These are phyloP conservation scores for Ustilago cynodontis DNA, from an alignment of 1,284 basidiomycete genomes.

Conservation along the genomic window DNA sequence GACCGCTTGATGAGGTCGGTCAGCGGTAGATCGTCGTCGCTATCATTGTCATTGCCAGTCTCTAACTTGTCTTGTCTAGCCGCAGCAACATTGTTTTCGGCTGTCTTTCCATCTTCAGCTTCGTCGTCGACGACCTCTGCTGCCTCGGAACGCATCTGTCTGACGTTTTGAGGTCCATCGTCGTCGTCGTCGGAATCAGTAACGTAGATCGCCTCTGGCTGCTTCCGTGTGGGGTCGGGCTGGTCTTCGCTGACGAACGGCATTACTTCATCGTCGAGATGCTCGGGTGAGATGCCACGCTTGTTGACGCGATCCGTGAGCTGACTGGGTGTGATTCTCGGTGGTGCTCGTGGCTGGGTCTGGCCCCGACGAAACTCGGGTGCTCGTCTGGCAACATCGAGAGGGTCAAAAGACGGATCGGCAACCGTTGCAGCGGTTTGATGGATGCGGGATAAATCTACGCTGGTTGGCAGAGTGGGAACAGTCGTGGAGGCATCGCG, in stretches of 20 bases:
- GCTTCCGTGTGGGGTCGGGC: neutral
- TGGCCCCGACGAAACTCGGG: neutral
- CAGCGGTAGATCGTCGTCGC: conserved; percentile 11
- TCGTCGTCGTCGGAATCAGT: conserved; percentile 2
- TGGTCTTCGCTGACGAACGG: neutral
- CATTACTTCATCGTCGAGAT: neutral
- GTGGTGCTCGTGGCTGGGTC: neutral
- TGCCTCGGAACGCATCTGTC: neutral
- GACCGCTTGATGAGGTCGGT: neutral
- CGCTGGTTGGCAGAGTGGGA: neutral
- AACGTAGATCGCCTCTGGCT: neutral
- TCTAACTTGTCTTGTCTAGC: neutral
- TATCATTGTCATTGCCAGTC: neutral
- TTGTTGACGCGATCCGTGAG: neutral
- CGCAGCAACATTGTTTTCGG: neutral
- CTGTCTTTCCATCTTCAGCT: neutral
- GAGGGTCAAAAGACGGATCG: conserved; percentile 3
- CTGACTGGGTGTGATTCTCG: neutral
- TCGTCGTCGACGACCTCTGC: neutral
- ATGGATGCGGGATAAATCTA: too few relatives aligned
- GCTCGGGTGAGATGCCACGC: neutral
- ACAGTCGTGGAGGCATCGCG: too few relatives aligned
- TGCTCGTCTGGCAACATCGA: conserved; percentile 4
- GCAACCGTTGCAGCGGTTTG: neutral
- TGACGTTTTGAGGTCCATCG: neutral